Evolutionary conservation across 371 early-diverging fungal species (phyloP), one percentile per base, ranked within the genome.

Genomic region (Mortierella sp.): DNA sequence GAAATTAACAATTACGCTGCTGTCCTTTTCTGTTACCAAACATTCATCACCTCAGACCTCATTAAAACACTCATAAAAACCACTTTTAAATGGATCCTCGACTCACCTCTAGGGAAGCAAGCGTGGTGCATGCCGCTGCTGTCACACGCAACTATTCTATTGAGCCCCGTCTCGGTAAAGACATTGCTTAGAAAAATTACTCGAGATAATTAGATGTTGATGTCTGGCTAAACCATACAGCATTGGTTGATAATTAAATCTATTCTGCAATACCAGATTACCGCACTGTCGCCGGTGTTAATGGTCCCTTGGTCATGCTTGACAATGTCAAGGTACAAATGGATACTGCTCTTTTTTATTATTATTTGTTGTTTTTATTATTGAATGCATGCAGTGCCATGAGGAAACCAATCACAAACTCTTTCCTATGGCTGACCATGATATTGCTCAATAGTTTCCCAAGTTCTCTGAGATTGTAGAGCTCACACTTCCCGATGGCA

Each of bases 231-330:
- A 32, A 31, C 19, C 35, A 34, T 57, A 13, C 58, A 34, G 10
- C 37, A 34, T 34, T 57, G 19, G 15, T 75, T 67, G 23, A 55
- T 53, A 54, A 64, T 70, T 31, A 65, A 32, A 45, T 29, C 40
- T 64, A 23, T 40, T 15, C 53, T 37, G 45, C 47, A 15, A n/a
- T 37, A 26, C 40, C 43, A 97, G 98, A 98, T 83, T 99, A 99
- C 86, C 91, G 98, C 66, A 99, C 99, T 51, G 99, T 99, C 35
- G 89, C 97, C 37, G 99, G 99, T 83, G 99, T 99, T 57, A 99
- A 99, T 85, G 99, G 99, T 43, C 99, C 99, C 43, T 89, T 99
- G 79, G 99, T 99, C 54, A 98, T 99, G 86, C 88, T 99, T 68
- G 99, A 99, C 84, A 96, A 99, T 83, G 97, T 99, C 83, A 97